These are phyloP conservation scores for Tricholoma bakamatsutake DNA, from an alignment of 768 basidiomycete genomes.

Conservation along the genomic window DNA sequence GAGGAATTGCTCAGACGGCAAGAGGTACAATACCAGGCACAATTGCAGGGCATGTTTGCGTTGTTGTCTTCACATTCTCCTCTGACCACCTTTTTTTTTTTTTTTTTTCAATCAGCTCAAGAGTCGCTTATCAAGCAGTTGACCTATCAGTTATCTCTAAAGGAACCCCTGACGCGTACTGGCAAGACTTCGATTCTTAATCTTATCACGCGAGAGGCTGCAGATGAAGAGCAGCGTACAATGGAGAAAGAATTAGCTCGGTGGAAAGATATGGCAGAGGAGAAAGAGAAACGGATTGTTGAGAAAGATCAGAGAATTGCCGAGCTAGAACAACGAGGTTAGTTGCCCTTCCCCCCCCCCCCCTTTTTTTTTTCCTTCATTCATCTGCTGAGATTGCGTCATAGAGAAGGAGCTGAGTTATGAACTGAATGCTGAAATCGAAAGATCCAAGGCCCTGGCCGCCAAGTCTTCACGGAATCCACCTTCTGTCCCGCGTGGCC, in stretches of 20 bases:
- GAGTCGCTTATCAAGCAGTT: slow-evolving; percentile 51
- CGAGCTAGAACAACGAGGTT: slow-evolving; percentile 45
- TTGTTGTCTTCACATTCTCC: background rate
- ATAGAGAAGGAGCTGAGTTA: slow-evolving; percentile 45
- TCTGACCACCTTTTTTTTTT: no score
- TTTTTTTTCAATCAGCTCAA: slow-evolving; percentile 38
- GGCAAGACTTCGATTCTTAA: slow-evolving; percentile 50
- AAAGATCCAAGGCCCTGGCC: slow-evolving; percentile 40
- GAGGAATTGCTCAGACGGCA: slow-evolving; percentile 49
- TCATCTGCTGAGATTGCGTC: slow-evolving; percentile 1
- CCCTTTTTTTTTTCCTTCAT: slow-evolving; percentile 1
- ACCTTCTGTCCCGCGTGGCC: slow-evolving; percentile 30
- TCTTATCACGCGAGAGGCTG: slow-evolving; percentile 68
- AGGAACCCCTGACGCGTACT: slow-evolving; percentile 47
- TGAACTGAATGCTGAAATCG: slow-evolving; percentile 61
- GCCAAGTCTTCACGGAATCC: slow-evolving; percentile 36
- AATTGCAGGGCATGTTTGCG: slow-evolving; percentile 40
- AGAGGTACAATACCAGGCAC: slow-evolving; percentile 44
- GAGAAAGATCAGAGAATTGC: slow-evolving; percentile 41
- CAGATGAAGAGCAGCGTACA: slow-evolving; percentile 58
- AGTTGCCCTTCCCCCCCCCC: slow-evolving; percentile 8
- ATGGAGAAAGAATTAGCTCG: slow-evolving; percentile 43
- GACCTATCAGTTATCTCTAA: slow-evolving; percentile 44
- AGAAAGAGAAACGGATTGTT: slow-evolving; percentile 34
- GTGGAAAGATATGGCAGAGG: slow-evolving; percentile 37